phyloP scores from a whole-genome alignment of 75 land plant genomes.

The Pseudotsuga menziesii region DNA sequence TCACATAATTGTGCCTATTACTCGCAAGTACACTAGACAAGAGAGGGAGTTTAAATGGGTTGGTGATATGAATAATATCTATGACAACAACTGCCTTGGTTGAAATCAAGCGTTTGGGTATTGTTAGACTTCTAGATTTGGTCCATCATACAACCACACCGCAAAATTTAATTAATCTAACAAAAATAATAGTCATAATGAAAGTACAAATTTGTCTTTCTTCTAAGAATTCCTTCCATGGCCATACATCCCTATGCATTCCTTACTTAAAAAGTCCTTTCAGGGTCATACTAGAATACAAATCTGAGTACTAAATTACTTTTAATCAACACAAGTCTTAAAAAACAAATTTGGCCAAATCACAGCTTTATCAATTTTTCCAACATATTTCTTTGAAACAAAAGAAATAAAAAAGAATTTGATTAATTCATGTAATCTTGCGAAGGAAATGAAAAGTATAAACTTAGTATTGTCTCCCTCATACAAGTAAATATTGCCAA shows the following conservation, averaged over 20 bases:
- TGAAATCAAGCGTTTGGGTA: slow-evolving; percentile 33
- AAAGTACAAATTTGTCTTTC: too few species aligned
- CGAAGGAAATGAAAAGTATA: neutral
- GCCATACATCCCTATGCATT: too few species aligned
- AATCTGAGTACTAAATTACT: neutral
- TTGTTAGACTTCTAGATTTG: slow-evolving; percentile 6
- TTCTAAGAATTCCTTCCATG: too few species aligned
- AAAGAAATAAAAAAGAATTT: neutral
- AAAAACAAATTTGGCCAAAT: neutral
- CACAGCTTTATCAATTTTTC: neutral
- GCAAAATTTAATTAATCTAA: too few species aligned
- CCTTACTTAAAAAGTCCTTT: too few species aligned
- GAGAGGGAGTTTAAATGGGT: slow-evolving; percentile 69
- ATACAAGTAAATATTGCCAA: neutral
- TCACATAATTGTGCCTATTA: slow-evolving; percentile 55
- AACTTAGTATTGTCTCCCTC: too few species aligned
- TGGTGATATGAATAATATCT: slow-evolving; percentile 54
- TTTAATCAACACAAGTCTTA: neutral
- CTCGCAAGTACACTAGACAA: slow-evolving; percentile 49
- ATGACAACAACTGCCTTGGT: slow-evolving; percentile 51
- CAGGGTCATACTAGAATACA: neutral
- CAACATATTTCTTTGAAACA: neutral
- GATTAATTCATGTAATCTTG: neutral
- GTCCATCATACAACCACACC: slow-evolving; percentile 13
- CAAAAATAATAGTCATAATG: too few species aligned